Percentiles rank a stretch among this genome's conserved stretches.
These are phyloP conservation scores for Hypoxylon lienhwacheense DNA, from an alignment of 495 filamentous ascomycete species.

Conservation along the genomic window DNA sequence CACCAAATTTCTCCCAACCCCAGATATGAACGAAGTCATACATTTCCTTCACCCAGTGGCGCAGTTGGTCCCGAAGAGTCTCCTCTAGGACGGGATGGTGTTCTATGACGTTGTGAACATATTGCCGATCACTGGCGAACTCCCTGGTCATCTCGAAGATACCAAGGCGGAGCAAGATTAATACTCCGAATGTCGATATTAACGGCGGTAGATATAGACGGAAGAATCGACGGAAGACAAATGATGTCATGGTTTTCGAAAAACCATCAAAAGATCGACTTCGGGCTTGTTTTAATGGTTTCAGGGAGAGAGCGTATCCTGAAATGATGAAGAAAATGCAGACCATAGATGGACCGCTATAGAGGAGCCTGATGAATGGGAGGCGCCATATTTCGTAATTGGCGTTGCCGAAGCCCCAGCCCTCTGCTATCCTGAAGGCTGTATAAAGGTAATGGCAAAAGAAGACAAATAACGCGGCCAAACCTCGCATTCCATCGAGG, in stretches of 20 bases:
- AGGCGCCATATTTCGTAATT: conserved; percentile 58
- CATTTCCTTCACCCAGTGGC: conserved; percentile 42
- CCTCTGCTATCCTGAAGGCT: conserved; percentile 48
- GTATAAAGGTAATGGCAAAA: conserved; percentile 55
- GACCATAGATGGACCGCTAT: conserved; percentile 71
- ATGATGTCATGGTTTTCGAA: conserved; percentile 54
- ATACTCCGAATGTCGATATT: conserved; percentile 60
- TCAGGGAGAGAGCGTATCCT: conserved; percentile 68
- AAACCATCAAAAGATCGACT: conserved; percentile 44
- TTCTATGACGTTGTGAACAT: conserved; percentile 46
- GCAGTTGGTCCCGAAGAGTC: conserved; percentile 33
- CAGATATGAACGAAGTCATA: conserved; percentile 45
- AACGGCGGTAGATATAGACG: conserved; percentile 68
- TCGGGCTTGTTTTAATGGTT: conserved; percentile 62
- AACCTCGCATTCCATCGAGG: conserved; percentile 60
- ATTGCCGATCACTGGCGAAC: conserved; percentile 42
- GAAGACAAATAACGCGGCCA: conserved; percentile 62
- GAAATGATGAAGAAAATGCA: conserved; percentile 77
- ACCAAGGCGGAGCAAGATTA: conserved; percentile 59
- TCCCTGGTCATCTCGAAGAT: conserved; percentile 48
- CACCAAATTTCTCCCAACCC: conserved; percentile 45
- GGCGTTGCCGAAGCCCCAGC: conserved; percentile 38
- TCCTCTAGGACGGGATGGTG: conserved; percentile 39
- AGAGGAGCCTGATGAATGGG: conserved; percentile 66
- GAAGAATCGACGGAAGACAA: conserved; percentile 66